Percentiles rank a stretch among this genome's conserved stretches.
Conservation (phyloP, 306 rosid genomes). For the Coriaria nepalensis region DNA sequence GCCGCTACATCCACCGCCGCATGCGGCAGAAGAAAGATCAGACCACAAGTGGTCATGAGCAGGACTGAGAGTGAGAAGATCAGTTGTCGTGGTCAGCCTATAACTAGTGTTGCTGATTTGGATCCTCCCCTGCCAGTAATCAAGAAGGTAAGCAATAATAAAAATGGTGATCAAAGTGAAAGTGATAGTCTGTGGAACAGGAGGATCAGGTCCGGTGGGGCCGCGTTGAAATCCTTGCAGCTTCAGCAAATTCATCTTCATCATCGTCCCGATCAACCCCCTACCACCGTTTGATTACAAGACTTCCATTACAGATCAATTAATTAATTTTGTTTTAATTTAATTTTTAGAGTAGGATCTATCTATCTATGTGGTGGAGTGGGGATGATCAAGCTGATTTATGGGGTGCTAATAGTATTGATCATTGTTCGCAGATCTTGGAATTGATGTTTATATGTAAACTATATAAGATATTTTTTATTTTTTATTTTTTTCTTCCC, state of each 20-base stretch:
- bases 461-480: no score
- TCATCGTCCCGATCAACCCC: constrained; percentile 26
- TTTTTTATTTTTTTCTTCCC: no score
- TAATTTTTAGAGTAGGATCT: constrained; percentile 1
- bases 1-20: neutral
- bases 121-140: constrained; percentile 35
- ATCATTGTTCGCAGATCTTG: no score
- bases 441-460: no score
- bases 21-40: neutral
- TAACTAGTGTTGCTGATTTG: constrained; percentile 14
- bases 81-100: neutral
- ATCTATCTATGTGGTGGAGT: neutral
- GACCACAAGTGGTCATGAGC: neutral
- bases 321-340: neutral
- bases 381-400: neutral
- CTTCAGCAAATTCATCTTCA: constrained; percentile 44
- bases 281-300: constrained; percentile 41
- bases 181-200: constrained; percentile 56
- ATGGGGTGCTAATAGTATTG: no score
- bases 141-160: constrained; percentile 16
- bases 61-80: neutral
- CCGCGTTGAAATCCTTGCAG: constrained; percentile 34
- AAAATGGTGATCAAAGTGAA: constrained; percentile 7
- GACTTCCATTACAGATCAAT: no score
- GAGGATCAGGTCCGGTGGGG: constrained; percentile 37